A percentile compares a stretch with the other conserved stretches of the same genome.
These are phyloP conservation scores for Flaveria ramosissima DNA, from an alignment of 129 eudicot species.

Conservation along the genomic window DNA sequence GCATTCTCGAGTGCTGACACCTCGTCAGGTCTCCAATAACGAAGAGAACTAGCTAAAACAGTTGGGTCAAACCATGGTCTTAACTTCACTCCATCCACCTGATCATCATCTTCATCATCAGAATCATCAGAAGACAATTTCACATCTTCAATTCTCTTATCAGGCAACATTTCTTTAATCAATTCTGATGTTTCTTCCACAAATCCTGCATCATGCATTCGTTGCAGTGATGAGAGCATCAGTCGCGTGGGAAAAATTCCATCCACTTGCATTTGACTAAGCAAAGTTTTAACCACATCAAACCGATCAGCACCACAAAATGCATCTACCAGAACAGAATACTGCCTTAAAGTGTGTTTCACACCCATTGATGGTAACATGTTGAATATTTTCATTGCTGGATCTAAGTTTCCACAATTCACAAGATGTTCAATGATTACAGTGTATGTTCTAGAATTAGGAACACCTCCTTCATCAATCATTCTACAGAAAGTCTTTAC, in stretches of 20 bases:
- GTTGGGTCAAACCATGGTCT: constrained; percentile 87
- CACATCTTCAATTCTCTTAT: constrained; percentile 59
- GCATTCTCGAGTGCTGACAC: constrained; percentile 70
- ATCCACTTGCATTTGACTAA: constrained; percentile 62
- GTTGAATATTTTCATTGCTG: constrained; percentile 54
- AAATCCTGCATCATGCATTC: constrained; percentile 68
- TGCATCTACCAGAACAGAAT: constrained; percentile 55
- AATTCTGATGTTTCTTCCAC: constrained; percentile 56
- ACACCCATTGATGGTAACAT: constrained; percentile 57
- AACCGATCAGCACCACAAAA: constrained; percentile 46
- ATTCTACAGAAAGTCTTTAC: constrained; percentile 56
- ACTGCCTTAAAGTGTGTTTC: constrained; percentile 69
- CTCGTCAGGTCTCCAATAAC: constrained; percentile 67
- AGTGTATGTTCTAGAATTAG: constrained; percentile 79
- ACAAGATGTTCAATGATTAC: constrained; percentile 76
- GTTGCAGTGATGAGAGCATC: constrained; percentile 56
- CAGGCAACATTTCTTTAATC: constrained; percentile 63
- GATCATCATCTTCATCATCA: constrained; percentile 41
- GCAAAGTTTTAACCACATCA: constrained; percentile 56
- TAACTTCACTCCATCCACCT: constrained; percentile 36
- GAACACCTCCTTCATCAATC: constrained; percentile 73
- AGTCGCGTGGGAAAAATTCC: constrained; percentile 63
- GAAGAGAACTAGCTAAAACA: constrained; percentile 66
- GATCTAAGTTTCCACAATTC: constrained; percentile 50
- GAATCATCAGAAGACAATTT: constrained; percentile 31